These are phyloP conservation scores for Sporothrix globosa DNA, from an alignment of 2,329 filamentous ascomycete genomes.

Conservation along the genomic window DNA sequence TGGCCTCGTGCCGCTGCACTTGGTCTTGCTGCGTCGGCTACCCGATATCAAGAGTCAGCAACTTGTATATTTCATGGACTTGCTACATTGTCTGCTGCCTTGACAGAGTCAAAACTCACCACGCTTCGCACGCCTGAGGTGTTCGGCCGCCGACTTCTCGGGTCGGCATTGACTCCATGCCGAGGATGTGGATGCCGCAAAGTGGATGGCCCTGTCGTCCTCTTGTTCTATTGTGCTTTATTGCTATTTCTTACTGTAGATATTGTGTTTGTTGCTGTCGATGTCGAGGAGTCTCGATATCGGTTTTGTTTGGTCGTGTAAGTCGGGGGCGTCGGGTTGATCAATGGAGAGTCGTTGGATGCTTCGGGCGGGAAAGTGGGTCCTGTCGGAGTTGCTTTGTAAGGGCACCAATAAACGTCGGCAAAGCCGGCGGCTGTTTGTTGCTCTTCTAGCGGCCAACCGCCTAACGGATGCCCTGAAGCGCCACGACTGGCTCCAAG, in stretches of 20 bases:
- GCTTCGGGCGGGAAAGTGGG: neutral
- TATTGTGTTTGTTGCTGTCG: neutral
- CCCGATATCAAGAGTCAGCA: neutral
- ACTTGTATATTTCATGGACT: neutral
- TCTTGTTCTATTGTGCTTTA: neutral
- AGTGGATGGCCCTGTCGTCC: neutral
- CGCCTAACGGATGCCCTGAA: too few relatives aligned
- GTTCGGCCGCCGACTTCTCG: conserved; percentile 13
- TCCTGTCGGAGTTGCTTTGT: conserved; percentile 2
- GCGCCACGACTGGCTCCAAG: too few relatives aligned
- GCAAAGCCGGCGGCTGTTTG: neutral
- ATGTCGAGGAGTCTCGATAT: neutral
- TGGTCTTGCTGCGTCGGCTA: conserved; percentile 27
- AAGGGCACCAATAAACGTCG: neutral
- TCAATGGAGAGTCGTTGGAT: neutral
- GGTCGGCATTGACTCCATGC: neutral
- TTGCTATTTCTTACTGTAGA: neutral
- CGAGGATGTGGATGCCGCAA: neutral
- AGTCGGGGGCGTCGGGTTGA: neutral
- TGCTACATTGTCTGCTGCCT: neutral
- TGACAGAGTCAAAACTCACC: neutral
- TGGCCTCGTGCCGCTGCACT: conserved; percentile 14
- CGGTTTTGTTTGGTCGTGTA: neutral
- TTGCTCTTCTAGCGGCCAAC: too few relatives aligned
- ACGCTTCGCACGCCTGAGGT: conserved; percentile 15